Evolutionary conservation across 1,139 yeast genomes (phyloP).

Genomic region (Blastobotrys ciferrii): DNA sequence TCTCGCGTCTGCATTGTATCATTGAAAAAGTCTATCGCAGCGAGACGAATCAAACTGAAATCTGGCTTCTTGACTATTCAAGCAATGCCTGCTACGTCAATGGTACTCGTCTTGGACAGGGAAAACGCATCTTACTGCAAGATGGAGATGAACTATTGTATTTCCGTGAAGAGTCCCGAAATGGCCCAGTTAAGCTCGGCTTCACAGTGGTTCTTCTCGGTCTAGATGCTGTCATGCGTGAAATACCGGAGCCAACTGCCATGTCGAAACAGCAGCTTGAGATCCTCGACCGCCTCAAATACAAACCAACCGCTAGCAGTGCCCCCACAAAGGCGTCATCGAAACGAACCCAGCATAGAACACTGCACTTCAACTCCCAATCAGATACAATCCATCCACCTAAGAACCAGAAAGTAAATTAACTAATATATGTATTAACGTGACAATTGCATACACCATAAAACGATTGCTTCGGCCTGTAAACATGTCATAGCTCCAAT

Average conservation of each 20-base stretch:
- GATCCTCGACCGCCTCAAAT: not conserved
- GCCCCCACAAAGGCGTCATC: not conserved
- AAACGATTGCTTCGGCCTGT: no score
- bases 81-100: conserved; percentile 79
- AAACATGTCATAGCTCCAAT: no score
- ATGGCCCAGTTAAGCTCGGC: conserved; percentile 2
- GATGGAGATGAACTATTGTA: conserved; percentile 66
- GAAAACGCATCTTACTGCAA: conserved; percentile 57
- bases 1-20: conserved; percentile 82
- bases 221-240: not conserved
- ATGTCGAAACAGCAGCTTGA: conserved; percentile 1
- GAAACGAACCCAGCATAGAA: conserved; percentile 6
- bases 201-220: conserved; percentile 3
- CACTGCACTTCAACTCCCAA: conserved; percentile 6
- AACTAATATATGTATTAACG: no score
- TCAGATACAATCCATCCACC: not conserved
- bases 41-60: conserved; percentile 46
- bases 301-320: not conserved
- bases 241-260: not conserved
- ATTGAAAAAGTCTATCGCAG: conserved; percentile 49
- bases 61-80: conserved; percentile 81
- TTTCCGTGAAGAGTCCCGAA: conserved; percentile 53
- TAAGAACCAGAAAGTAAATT: conserved; percentile 1
- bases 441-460: no score
- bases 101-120: conserved; percentile 55